phyloP scores from a whole-genome alignment of 352 stramenopile genomes.

The Globisporangium emineosum region DNA sequence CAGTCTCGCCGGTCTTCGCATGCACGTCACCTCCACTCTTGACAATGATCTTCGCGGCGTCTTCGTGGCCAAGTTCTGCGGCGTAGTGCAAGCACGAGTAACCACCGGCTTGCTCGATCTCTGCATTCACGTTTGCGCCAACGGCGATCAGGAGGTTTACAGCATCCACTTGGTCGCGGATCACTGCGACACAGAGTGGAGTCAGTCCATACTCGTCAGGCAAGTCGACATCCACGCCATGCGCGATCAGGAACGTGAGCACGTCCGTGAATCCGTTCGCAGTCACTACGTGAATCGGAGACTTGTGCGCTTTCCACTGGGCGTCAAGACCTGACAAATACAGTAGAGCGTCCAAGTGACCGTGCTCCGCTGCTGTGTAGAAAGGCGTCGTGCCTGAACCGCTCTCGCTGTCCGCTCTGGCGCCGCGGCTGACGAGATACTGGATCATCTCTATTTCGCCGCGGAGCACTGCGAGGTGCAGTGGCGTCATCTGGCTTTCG shows the following conservation, averaged over 20 bases:
- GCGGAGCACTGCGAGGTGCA: slow-evolving; percentile 12
- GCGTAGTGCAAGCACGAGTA: slow-evolving; percentile 16
- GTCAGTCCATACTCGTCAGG: slow-evolving; percentile 6
- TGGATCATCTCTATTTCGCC: slow-evolving; percentile 9
- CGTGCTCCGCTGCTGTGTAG: slow-evolving; percentile 17
- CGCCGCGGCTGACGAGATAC: slow-evolving; percentile 9
- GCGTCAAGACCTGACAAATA: slow-evolving; percentile 5
- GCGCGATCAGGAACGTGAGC: slow-evolving; percentile 6
- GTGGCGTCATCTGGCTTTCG: slow-evolving; percentile 7
- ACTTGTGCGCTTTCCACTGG: slow-evolving; percentile 9
- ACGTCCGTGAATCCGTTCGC: slow-evolving; percentile 12
- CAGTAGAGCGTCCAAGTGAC: slow-evolving; percentile 10
- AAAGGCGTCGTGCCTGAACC: slow-evolving; percentile 3
- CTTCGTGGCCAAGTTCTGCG: slow-evolving; percentile 9
- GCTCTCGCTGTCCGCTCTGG: neutral
- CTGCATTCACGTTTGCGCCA: slow-evolving; percentile 3
- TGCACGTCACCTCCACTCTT: neutral
- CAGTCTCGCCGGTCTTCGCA: neutral
- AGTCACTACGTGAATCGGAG: slow-evolving; percentile 12
- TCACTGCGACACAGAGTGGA: slow-evolving; percentile 9
- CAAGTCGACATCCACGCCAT: slow-evolving; percentile 4
- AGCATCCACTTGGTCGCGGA: neutral
- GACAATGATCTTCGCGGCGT: slow-evolving; percentile 2
- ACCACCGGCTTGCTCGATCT: neutral
- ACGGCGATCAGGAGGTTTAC: slow-evolving; percentile 3